Evolutionary conservation across 202 grass and related monocot genomes (phyloP), one percentile per base, ranked within the genome.

Genomic region (Zoysia matrella): DNA sequence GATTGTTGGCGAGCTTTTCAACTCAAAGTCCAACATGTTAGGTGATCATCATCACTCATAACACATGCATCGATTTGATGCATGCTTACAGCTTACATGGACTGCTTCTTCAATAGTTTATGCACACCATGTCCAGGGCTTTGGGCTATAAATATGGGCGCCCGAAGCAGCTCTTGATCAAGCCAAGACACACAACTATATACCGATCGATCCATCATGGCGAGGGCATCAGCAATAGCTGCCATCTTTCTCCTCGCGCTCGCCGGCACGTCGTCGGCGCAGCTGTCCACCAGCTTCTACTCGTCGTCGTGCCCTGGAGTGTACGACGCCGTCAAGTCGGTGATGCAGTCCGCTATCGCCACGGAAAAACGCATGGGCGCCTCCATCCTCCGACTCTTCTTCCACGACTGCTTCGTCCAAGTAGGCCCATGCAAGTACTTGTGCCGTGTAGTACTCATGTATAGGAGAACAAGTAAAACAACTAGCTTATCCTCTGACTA

Each of bases 371-470:
- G 94, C 52, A 65, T 97, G 71, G 91, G 87, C 69, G 94, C 94
- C 0, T 97, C 94, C 69, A 78, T 97, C 52, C 54, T 97, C 9
- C 89, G 94, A 3, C 91, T 97, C 81, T 90, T 97, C 85, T 97
- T 97, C 78, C 94, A 97, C 49, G 94, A 97, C 77, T 97, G 94
- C 76, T 97, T 98, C 48, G 92, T 98, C 79, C 84, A 92, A 12
- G 82, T 84, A 76, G 22, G 22, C 41, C 7, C 1, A 51, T 2
- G 49, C 7, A 10, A 10, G 49, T 8, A 51, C 52, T 4, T 54
- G 52, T 54, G 11, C 11, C 14, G 4, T 22, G 22, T 22, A 22
- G 22, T 22, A 22, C 22, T 22, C 22, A 22, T 22, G 22, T 22
- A 22, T 22, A 22, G 22, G 22, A 22, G 22, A 22, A 22, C 22